These are phyloP conservation scores for Veloboletus limbatus DNA, from an alignment of 1,284 basidiomycete genomes.

Conservation along the genomic window DNA sequence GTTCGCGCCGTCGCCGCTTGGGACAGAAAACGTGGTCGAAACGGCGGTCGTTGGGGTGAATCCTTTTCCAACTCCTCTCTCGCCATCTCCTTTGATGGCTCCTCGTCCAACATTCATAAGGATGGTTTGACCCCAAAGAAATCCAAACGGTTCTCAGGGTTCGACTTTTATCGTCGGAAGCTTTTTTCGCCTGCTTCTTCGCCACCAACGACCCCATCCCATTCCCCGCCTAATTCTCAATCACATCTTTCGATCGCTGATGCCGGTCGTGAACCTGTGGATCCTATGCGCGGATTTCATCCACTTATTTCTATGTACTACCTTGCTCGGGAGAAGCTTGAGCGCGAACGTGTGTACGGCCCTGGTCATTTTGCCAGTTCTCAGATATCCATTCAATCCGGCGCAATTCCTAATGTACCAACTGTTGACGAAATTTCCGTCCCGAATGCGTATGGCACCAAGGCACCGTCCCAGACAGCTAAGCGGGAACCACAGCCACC, in stretches of 20 bases:
- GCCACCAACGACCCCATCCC: slow-evolving; percentile 46
- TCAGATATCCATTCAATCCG: slow-evolving; percentile 51
- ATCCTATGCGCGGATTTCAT: slow-evolving; percentile 93
- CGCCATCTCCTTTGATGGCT: slow-evolving; percentile 61
- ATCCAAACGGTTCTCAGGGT: slow-evolving; percentile 80
- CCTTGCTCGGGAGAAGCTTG: slow-evolving; percentile 92
- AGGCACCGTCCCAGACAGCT: slow-evolving; percentile 27
- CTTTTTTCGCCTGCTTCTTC: slow-evolving; percentile 75
- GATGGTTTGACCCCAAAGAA: slow-evolving; percentile 49
- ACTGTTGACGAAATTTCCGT: slow-evolving; percentile 25
- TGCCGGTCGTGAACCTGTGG: slow-evolving; percentile 51
- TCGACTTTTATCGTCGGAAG: slow-evolving; percentile 94
- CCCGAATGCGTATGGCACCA: slow-evolving; percentile 18
- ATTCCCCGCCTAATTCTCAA: slow-evolving; percentile 55
- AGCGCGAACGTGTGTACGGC: slow-evolving; percentile 91
- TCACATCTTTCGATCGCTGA: slow-evolving; percentile 48
- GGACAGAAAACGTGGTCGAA: slow-evolving; percentile 68
- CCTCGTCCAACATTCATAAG: slow-evolving; percentile 37
- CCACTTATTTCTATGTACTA: slow-evolving; percentile 96
- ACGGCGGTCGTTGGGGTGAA: slow-evolving; percentile 49
- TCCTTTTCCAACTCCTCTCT: slow-evolving; percentile 64
- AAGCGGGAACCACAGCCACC: slow-evolving; percentile 22
- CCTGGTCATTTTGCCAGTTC: slow-evolving; percentile 93
- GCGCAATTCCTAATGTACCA: slow-evolving; percentile 20
- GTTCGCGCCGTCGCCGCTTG: slow-evolving; percentile 69